A percentile compares a stretch with the other conserved stretches of the same genome.
Evolutionary conservation across 225 moss, liverwort and hornwort genomes (phyloP).

Genomic region (Antitrichia curtipendula): DNA sequence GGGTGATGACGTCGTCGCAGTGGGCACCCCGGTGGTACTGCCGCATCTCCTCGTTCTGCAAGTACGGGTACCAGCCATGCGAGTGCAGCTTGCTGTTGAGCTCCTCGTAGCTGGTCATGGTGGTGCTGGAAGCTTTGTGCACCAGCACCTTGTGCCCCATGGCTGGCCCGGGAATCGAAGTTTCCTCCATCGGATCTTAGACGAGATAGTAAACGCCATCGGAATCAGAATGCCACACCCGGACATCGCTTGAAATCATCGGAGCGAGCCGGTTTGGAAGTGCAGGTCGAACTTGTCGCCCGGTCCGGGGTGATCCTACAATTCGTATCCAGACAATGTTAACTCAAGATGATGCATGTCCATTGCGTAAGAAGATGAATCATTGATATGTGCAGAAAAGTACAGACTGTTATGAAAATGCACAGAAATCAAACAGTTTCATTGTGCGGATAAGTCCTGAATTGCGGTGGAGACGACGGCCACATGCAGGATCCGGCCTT

Average conservation of each 20-base stretch:
- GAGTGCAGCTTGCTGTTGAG: too few species aligned
- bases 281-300: not conserved
- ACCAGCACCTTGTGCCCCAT: too few species aligned
- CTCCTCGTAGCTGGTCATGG: too few species aligned
- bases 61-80: too few species aligned
- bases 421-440: not conserved
- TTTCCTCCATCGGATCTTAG: not conserved
- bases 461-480: not conserved
- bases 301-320: not conserved
- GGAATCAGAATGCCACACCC: not conserved
- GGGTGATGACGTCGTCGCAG: too few species aligned
- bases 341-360: not conserved
- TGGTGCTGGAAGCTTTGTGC: too few species aligned
- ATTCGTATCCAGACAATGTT: not conserved
- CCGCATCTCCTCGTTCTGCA: too few species aligned
- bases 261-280: not conserved
- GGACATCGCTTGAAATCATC: not conserved
- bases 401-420: not conserved
- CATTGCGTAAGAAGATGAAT: not conserved
- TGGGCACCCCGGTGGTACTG: too few species aligned
- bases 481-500: not conserved
- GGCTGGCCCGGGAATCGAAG: too few species aligned
- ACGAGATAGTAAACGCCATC: constrained; percentile 3
- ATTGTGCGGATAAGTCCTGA: not conserved
- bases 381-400: not conserved